Evolutionary conservation across 2,329 filamentous ascomycete genomes (phyloP).

Genomic region (Bipolaris oryzae): DNA sequence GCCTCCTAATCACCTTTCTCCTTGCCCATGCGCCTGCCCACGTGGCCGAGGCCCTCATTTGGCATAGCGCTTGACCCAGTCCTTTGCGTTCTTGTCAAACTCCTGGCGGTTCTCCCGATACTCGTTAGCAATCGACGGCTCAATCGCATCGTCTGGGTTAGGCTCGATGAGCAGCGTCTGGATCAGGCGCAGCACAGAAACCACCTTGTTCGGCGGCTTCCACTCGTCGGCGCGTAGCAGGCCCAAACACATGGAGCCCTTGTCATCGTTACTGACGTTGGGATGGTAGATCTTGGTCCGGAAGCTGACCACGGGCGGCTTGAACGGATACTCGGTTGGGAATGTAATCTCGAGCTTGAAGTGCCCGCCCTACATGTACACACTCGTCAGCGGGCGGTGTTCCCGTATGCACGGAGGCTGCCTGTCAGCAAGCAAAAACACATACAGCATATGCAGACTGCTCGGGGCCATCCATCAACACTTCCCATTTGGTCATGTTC

Average conservation of each 20-base stretch:
- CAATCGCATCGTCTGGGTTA: constrained; percentile 87
- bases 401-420: constrained; percentile 1
- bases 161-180: constrained; percentile 77
- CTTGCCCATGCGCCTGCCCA: constrained; percentile 9
- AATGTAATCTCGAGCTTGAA: constrained; percentile 77
- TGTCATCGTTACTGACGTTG: constrained; percentile 86
- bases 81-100: constrained; percentile 76
- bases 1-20: background rate
- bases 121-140: constrained; percentile 84
- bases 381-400: constrained; percentile 15
- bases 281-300: constrained; percentile 93
- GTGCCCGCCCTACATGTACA: constrained; percentile 63
- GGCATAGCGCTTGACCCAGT: constrained; percentile 78
- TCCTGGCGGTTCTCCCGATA: constrained; percentile 70
- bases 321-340: constrained; percentile 86
- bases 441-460: constrained; percentile 69
- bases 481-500: constrained; percentile 71
- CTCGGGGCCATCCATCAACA: constrained; percentile 69
- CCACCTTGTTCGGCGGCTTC: constrained; percentile 84
- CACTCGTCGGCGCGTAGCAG: constrained; percentile 85
- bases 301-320: constrained; percentile 80
- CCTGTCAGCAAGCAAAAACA: constrained; percentile 21
- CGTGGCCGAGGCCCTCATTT: constrained; percentile 36
- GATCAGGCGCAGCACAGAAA: constrained; percentile 77
- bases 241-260: constrained; percentile 83